phyloP scores from a whole-genome alignment of 2,329 filamentous ascomycete genomes.

The Colletotrichum tabaci region DNA sequence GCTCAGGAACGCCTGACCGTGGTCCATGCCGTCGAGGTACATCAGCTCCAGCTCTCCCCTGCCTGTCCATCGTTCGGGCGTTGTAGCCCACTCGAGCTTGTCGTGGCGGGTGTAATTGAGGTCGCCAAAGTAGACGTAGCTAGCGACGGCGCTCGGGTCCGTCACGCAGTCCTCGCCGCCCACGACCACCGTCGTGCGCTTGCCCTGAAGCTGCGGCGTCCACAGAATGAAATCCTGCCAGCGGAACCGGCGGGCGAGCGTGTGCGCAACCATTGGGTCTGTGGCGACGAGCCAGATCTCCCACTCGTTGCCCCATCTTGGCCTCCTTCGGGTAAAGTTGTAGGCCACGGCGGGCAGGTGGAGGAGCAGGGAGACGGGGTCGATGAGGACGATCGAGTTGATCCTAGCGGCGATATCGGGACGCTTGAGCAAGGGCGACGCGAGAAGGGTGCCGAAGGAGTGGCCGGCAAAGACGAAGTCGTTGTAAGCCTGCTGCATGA shows the following conservation, averaged over 20 bases:
- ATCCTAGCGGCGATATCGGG: slow-evolving; percentile 61
- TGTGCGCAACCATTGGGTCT: slow-evolving; percentile 76
- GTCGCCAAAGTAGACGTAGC: slow-evolving; percentile 46
- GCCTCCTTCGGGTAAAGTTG: slow-evolving; percentile 74
- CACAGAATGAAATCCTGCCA: slow-evolving; percentile 81
- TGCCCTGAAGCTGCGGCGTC: slow-evolving; percentile 72
- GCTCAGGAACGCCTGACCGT: slow-evolving; percentile 45
- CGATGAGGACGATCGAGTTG: slow-evolving; percentile 62
- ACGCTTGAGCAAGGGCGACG: slow-evolving; percentile 59
- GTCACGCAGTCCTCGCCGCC: slow-evolving; percentile 47
- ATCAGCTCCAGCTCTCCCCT: slow-evolving; percentile 46
- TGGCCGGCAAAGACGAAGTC: slow-evolving; percentile 75
- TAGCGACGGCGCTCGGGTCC: slow-evolving; percentile 45
- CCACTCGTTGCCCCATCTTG: slow-evolving; percentile 74
- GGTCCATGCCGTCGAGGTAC: slow-evolving; percentile 46
- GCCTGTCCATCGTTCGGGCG: slow-evolving; percentile 44
- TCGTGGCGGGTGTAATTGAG: slow-evolving; percentile 40
- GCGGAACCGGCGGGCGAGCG: slow-evolving; percentile 77
- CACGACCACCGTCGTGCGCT: slow-evolving; percentile 46
- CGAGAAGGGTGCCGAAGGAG: slow-evolving; percentile 76
- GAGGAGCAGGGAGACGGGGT: slow-evolving; percentile 78
- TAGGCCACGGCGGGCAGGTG: slow-evolving; percentile 80
- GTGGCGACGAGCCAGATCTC: slow-evolving; percentile 80
- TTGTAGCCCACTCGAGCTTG: slow-evolving; percentile 40
- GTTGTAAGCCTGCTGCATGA: slow-evolving; percentile 70